Evolutionary conservation across 176 grass and related monocot genomes (phyloP).

Genomic region (Cenchrus purpureus): DNA sequence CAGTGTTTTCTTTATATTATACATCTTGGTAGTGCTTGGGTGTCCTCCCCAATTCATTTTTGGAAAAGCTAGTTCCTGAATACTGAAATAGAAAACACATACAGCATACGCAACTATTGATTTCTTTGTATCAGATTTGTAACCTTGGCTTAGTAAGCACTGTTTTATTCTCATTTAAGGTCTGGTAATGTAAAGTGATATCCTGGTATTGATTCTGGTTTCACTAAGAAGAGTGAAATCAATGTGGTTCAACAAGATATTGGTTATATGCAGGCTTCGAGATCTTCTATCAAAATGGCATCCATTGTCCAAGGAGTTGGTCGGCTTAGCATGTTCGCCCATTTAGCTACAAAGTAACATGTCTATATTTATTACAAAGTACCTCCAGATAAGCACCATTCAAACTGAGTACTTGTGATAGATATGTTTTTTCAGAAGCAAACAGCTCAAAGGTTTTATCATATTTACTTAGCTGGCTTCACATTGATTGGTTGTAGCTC

Average conservation of each 20-base stretch:
- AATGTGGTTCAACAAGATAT: constrained; percentile 29
- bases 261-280: not conserved
- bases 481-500: no score
- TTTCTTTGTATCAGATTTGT: not conserved
- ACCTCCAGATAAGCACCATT: not conserved
- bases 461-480: not conserved
- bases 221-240: constrained; percentile 25
- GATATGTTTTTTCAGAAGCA: not conserved
- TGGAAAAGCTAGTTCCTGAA: constrained; percentile 22
- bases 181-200: constrained; percentile 32
- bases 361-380: not conserved
- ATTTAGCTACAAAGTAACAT: constrained; percentile 1
- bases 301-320: not conserved
- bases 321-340: not conserved
- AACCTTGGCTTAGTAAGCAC: constrained; percentile 15
- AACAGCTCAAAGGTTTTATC: not conserved
- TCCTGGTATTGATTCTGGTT: constrained; percentile 24
- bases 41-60: constrained; percentile 36
- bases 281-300: no score
- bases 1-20: constrained; percentile 28
- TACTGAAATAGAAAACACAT: constrained; percentile 12
- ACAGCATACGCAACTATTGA: not conserved
- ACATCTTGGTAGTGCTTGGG: not conserved
- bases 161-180: not conserved
- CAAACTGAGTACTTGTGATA: not conserved